These are phyloP conservation scores for Polygonum maritimum DNA, from an alignment of 148 eudicot species.

Conservation along the genomic window DNA sequence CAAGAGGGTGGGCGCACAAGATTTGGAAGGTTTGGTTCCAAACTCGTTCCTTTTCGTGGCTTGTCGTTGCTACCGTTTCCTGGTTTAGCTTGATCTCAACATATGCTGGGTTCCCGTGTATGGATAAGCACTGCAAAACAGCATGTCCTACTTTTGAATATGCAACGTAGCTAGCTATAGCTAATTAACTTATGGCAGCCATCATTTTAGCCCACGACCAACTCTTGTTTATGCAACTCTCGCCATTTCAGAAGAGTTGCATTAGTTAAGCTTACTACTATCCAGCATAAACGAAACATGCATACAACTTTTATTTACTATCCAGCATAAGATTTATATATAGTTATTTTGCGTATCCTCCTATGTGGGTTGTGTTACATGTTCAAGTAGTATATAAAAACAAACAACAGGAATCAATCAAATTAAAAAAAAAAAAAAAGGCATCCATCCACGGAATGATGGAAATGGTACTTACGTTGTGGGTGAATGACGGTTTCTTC, in stretches of 20 bases:
- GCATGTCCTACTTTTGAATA: neutral
- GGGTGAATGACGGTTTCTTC: conserved; percentile 38
- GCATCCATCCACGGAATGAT: neutral
- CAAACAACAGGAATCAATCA: neutral
- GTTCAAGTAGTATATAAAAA: neutral
- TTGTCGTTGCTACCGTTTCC: conserved; percentile 62
- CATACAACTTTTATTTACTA: too few relatives aligned
- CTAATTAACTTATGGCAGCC: too few relatives aligned
- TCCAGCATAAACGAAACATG: too few relatives aligned
- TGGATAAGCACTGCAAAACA: conserved; percentile 54
- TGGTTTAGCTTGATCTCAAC: conserved; percentile 65
- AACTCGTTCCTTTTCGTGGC: conserved; percentile 39
- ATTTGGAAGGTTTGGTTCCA: conserved; percentile 94
- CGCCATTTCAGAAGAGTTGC: too few relatives aligned
- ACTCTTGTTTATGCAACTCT: neutral
- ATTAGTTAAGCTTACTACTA: too few relatives aligned
- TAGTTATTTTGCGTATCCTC: neutral
- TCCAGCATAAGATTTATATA: too few relatives aligned
- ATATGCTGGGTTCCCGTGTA: conserved; percentile 42
- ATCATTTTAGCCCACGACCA: too few relatives aligned
- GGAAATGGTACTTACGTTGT: conserved; percentile 33
- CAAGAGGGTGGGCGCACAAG: conserved; percentile 70
- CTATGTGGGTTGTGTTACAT: neutral
- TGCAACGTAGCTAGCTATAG: neutral
- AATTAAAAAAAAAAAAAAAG: neutral